Evolutionary conservation across 228 moss, liverwort and hornwort species (phyloP).

Genomic region (Sphagnum magellanicum): DNA sequence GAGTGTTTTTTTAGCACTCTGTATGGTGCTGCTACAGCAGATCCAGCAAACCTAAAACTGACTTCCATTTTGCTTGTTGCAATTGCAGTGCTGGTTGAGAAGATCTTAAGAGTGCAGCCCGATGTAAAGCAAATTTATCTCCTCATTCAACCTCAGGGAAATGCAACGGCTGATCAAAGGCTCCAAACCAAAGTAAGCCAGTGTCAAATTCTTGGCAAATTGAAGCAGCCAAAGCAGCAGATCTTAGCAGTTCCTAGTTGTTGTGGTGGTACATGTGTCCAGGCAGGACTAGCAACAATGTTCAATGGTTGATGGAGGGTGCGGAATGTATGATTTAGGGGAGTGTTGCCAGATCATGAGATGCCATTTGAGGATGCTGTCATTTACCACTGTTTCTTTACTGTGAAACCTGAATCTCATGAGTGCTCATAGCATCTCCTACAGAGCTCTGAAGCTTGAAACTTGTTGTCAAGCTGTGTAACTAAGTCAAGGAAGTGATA

Average conservation of each 20-base stretch:
- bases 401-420: too few relatives aligned
- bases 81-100: constrained; percentile 69
- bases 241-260: too few relatives aligned
- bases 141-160: constrained; percentile 48
- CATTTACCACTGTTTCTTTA: too few relatives aligned
- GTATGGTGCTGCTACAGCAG: background rate
- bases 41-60: background rate
- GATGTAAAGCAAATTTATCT: constrained; percentile 65
- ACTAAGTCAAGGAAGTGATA: background rate
- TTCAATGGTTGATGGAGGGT: too few relatives aligned
- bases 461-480: background rate
- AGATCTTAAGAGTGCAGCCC: constrained; percentile 74
- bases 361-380: too few relatives aligned
- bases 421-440: background rate
- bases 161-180: constrained; percentile 35
- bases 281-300: too few relatives aligned
- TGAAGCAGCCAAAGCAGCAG: too few relatives aligned
- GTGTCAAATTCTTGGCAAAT: background rate
- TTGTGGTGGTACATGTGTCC: too few relatives aligned
- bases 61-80: background rate
- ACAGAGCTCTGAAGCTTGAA: background rate
- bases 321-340: too few relatives aligned
- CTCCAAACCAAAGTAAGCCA: constrained; percentile 7
- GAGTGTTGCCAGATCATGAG: too few relatives aligned
- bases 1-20: background rate